Conservation (phyloP, 306 rosid species). For the Sicyos edulis region DNA sequence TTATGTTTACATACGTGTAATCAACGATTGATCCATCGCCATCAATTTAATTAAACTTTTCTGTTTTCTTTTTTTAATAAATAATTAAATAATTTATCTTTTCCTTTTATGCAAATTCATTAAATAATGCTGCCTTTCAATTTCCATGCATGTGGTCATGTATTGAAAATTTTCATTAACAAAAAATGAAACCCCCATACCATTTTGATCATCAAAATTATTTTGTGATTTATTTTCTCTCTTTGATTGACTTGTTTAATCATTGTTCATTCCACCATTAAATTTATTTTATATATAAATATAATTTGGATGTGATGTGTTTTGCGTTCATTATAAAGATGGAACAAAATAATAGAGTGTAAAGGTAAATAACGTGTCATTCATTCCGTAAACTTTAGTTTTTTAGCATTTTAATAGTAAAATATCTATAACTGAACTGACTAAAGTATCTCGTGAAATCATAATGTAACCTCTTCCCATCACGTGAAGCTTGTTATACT, state of each 20-base stretch:
- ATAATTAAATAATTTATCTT: background rate
- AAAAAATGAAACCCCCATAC: background rate
- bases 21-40: slow-evolving; percentile 42
- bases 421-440: background rate
- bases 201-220: background rate
- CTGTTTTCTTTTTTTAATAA: slow-evolving; percentile 12
- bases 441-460: background rate
- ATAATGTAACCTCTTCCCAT: background rate
- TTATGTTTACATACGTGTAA: slow-evolving; percentile 40
- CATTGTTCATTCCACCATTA: background rate
- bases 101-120: background rate
- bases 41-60: slow-evolving; percentile 58
- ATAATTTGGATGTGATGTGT: too few species aligned
- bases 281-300: too few species aligned
- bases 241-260: slow-evolving; percentile 5
- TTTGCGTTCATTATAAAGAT: too few species aligned
- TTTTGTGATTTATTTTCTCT: background rate
- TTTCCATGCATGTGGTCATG: slow-evolving; percentile 18
- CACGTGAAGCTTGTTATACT: background rate
- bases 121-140: background rate
- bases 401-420: background rate
- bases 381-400: background rate
- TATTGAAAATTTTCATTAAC: background rate
- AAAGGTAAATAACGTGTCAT: background rate
- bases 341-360: background rate